These are phyloP conservation scores for Claviceps capensis DNA, from an alignment of 2,329 filamentous ascomycete genomes.

Conservation along the genomic window DNA sequence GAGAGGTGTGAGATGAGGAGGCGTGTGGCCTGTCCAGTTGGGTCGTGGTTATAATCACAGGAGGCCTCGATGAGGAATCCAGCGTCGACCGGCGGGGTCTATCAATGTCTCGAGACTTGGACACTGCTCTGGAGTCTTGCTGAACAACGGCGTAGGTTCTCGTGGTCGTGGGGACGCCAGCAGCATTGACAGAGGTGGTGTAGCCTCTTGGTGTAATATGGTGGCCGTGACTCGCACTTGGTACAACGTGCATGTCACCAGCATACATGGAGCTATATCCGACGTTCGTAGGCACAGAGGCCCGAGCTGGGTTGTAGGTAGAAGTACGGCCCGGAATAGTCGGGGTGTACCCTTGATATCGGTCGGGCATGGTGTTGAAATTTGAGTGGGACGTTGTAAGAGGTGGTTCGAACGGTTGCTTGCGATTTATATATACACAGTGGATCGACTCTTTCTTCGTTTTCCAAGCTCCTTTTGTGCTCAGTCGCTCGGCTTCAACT, in stretches of 20 bases:
- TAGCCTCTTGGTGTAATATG: slow-evolving; percentile 22
- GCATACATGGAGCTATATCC: slow-evolving; percentile 36
- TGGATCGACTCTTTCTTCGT: neutral
- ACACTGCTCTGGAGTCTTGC: slow-evolving; percentile 34
- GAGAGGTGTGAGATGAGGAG: slow-evolving; percentile 24
- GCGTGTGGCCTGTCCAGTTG: slow-evolving; percentile 28
- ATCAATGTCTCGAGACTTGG: slow-evolving; percentile 33
- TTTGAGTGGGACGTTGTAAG: too few species aligned
- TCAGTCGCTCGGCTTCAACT: neutral
- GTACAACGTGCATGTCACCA: slow-evolving; percentile 41
- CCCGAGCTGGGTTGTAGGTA: slow-evolving; percentile 34
- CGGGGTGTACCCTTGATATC: slow-evolving; percentile 25
- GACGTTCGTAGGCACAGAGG: slow-evolving; percentile 38
- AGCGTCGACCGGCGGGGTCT: slow-evolving; percentile 37
- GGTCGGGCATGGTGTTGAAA: slow-evolving; percentile 30
- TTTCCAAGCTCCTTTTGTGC: neutral
- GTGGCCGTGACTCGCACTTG: slow-evolving; percentile 23
- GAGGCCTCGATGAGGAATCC: slow-evolving; percentile 35
- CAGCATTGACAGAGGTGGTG: slow-evolving; percentile 19
- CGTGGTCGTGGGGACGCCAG: slow-evolving; percentile 28
- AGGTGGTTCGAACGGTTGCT: too few species aligned
- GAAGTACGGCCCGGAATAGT: slow-evolving; percentile 29
- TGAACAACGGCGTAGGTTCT: slow-evolving; percentile 42
- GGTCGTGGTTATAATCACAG: slow-evolving; percentile 44
- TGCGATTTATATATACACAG: too few species aligned